Base-by-base conservation (phyloP, 106 monocot genomes). In the Dioscorea zingiberensis region DNA sequence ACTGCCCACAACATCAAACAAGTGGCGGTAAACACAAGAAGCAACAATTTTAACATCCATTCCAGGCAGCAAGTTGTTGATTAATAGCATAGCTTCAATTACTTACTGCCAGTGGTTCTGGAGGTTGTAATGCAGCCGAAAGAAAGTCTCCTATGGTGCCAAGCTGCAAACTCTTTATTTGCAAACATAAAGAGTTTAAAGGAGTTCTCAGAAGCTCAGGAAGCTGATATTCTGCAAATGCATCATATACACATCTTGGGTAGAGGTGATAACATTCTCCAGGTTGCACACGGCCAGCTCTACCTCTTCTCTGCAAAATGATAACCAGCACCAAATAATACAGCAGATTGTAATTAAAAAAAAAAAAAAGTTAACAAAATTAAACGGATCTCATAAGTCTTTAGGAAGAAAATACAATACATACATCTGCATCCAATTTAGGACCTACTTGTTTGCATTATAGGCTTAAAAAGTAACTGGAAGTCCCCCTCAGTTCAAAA, bases 241-340 rank as follows among this genome's bases (percentile, higher is more conserved):
- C 98, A 73, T 89, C 93, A 74, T 93, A 98, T 54, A 98, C 93
- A 80, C 98, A 98, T 82, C 66, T 81, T 45, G 98, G 98, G 74
- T 93, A 98, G 26, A 98, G 98, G 58, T 98, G 98, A 78, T 93
- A 98, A 66, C 93, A 98, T 58, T 89, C 89, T 67, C 98, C 98
- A 44, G 98, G 86, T 66, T 93, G 98, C 62, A 98, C 98, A 57
- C 98, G 92, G 29, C 98, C 98, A 75, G 98, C 98, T 80, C 98
- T 89, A 61, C 98, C 98, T 74, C 78, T 89, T 78, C 98, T 98
- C 98, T 98, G 76, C 55, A 83, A 63, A 30, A 55, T 27, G 54
- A 68, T 58, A 25, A 69, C 18, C 60, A 21, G 26, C 48, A 64
- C 7, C 44, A 54, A 59, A 53, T 32, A 13, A 54, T 18, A 69